Percentiles rank a stretch among this genome's conserved stretches.
These are phyloP conservation scores for Penicillium vulpinum DNA, from an alignment of 2,329 filamentous ascomycete species.

Conservation along the genomic window DNA sequence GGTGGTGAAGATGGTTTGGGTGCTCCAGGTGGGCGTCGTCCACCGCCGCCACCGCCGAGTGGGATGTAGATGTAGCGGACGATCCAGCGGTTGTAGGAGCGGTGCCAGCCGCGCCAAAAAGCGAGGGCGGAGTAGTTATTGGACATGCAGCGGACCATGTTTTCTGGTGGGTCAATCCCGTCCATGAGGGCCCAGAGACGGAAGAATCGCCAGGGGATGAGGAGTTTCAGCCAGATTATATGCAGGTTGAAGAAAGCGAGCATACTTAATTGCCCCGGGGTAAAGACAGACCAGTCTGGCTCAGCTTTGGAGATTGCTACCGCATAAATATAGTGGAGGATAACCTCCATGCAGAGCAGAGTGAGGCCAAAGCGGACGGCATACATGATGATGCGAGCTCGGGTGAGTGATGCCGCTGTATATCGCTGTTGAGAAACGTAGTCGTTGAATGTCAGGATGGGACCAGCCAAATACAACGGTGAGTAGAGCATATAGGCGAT, in stretches of 20 bases:
- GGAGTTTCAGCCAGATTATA: constrained; percentile 95
- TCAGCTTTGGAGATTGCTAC: constrained; percentile 83
- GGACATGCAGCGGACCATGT: constrained; percentile 95
- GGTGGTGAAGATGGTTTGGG: constrained; percentile 49
- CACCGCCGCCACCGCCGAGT: constrained; percentile 66
- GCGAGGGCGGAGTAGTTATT: constrained; percentile 88
- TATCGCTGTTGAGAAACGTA: constrained; percentile 86
- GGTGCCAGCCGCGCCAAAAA: constrained; percentile 97
- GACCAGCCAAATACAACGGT: constrained; percentile 87
- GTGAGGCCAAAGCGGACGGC: constrained; percentile 77
- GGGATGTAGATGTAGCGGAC: constrained; percentile 93
- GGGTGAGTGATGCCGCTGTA: constrained; percentile 68
- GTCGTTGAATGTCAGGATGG: constrained; percentile 97
- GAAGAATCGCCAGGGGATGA: constrained; percentile 98
- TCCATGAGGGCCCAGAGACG: constrained; percentile 92
- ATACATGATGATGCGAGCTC: constrained; percentile 73
- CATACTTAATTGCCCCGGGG: constrained; percentile 82
- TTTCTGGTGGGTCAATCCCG: constrained; percentile 91
- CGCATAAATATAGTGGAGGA: constrained; percentile 90
- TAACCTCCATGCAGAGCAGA: constrained; percentile 84
- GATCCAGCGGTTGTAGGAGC: constrained; percentile 91
- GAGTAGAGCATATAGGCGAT: constrained; percentile 87
- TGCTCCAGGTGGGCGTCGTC: constrained; percentile 20
- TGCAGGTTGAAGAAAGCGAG: constrained; percentile 95
- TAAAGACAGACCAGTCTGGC: constrained; percentile 80